phyloP scores from a whole-genome alignment of 2,329 filamentous ascomycete genomes.

The Fusarium dimerum region DNA sequence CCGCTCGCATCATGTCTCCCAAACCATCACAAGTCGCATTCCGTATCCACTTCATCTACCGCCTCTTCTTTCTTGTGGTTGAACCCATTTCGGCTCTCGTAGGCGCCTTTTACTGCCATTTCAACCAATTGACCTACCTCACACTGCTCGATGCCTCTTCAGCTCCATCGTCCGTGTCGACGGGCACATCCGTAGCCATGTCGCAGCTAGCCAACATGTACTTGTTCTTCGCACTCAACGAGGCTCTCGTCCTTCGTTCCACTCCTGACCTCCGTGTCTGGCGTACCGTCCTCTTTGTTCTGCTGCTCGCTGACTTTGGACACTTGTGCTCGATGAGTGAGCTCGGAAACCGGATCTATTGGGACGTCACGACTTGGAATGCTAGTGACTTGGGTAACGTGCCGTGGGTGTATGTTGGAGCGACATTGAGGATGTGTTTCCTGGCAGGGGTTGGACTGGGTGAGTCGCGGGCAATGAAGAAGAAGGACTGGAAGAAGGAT shows the following conservation, averaged over 20 bases:
- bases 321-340: conserved; percentile 68
- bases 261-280: conserved; percentile 71
- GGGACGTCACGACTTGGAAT: conserved; percentile 63
- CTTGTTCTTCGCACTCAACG: conserved; percentile 74
- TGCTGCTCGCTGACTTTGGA: conserved; percentile 75
- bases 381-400: conserved; percentile 69
- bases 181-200: conserved; percentile 65
- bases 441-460: conserved; percentile 56
- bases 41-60: conserved; percentile 62
- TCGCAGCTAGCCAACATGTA: conserved; percentile 79
- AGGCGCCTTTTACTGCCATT: conserved; percentile 54
- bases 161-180: conserved; percentile 47
- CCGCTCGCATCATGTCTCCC: conserved; percentile 23
- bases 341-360: conserved; percentile 65
- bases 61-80: conserved; percentile 73
- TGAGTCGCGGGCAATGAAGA: conserved; percentile 25
- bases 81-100: conserved; percentile 60
- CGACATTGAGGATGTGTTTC: conserved; percentile 60
- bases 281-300: conserved; percentile 64
- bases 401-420: conserved; percentile 69
- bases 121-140: conserved; percentile 59
- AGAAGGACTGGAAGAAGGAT: conserved; percentile 25
- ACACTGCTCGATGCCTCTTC: conserved; percentile 60
- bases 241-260: conserved; percentile 71
- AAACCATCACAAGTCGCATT: conserved; percentile 36